phyloP scores from a whole-genome alignment of 1,284 basidiomycete species.

The Agroathelia rolfsii region DNA sequence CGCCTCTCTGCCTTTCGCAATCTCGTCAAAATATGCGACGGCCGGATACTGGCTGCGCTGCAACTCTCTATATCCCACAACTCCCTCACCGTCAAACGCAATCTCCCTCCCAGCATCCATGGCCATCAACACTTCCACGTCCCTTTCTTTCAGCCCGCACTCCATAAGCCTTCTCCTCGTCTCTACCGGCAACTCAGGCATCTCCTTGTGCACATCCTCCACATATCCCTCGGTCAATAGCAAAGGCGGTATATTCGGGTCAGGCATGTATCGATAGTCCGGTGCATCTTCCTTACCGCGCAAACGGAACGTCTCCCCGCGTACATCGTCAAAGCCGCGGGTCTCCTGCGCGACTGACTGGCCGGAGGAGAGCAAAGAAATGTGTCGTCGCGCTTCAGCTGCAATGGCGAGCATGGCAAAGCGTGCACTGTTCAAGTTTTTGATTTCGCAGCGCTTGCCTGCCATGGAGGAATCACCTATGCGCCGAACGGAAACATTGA shows the following conservation, averaged over 20 bases:
- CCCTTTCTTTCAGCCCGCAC: constrained; percentile 48
- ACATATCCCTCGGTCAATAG: constrained; percentile 56
- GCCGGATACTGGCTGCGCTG: too few species aligned
- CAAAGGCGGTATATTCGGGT: constrained; percentile 82
- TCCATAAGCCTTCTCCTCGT: constrained; percentile 49
- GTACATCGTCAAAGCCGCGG: constrained; percentile 81
- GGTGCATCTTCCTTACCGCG: constrained; percentile 90
- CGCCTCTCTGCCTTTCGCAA: constrained; percentile 48
- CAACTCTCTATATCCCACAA: too few species aligned
- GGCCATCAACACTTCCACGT: constrained; percentile 69
- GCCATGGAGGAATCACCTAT: constrained; percentile 48
- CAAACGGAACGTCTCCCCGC: constrained; percentile 72
- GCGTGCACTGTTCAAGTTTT: constrained; percentile 90
- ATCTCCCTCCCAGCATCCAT: constrained; percentile 59
- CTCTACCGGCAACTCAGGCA: constrained; percentile 76
- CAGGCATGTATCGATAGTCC: constrained; percentile 98
- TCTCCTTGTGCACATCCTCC: constrained; percentile 34
- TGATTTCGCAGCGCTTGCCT: constrained; percentile 92
- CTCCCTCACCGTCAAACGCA: constrained; percentile 47
- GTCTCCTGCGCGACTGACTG: constrained; percentile 72
- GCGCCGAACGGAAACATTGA: constrained; percentile 85
- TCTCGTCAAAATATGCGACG: constrained; percentile 68
- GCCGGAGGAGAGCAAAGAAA: constrained; percentile 42
- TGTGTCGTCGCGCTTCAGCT: constrained; percentile 68
- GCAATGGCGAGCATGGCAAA: constrained; percentile 82